Evolutionary conservation across 2,329 filamentous ascomycete species (phyloP).

Genomic region (Amauroascus verrucosus): DNA sequence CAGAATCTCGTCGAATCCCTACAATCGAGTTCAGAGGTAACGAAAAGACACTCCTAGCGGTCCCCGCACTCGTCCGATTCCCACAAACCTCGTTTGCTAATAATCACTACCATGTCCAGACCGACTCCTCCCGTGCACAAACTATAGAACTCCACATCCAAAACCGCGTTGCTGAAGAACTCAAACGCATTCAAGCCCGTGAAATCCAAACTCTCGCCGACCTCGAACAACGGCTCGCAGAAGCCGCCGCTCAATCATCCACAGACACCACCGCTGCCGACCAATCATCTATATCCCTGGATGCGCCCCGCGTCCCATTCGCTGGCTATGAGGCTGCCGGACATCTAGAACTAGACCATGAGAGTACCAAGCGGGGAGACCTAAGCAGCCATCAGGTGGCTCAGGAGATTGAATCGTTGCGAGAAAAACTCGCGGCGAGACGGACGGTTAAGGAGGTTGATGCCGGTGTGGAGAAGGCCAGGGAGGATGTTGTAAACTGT

Average conservation of each 20-base stretch:
- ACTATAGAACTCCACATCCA: conserved; percentile 80
- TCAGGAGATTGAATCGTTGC: conserved; percentile 48
- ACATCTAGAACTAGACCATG: conserved; percentile 16
- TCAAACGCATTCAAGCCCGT: conserved; percentile 63
- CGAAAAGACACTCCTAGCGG: background rate
- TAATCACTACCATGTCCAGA: conserved; percentile 44
- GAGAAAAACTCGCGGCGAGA: conserved; percentile 49
- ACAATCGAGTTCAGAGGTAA: conserved; percentile 76
- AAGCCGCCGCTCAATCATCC: conserved; percentile 16
- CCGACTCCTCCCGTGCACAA: conserved; percentile 75
- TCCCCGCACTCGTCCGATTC: background rate
- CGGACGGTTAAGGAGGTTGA: conserved; percentile 56
- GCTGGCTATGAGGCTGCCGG: conserved; percentile 21
- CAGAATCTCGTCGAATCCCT: conserved; percentile 72
- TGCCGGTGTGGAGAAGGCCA: conserved; percentile 61
- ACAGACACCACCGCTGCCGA: conserved; percentile 24
- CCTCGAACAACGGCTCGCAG: conserved; percentile 52
- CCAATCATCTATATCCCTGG: conserved; percentile 26
- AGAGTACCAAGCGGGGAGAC: conserved; percentile 12
- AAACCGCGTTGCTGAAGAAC: conserved; percentile 72
- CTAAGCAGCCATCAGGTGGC: conserved; percentile 44
- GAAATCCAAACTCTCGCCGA: conserved; percentile 59
- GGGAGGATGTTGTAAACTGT: conserved; percentile 67
- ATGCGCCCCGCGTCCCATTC: conserved; percentile 36
- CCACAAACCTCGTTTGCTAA: background rate